Evolutionary conservation across 352 stramenopile species (phyloP).

Genomic region (Globisporangium nodosum): DNA sequence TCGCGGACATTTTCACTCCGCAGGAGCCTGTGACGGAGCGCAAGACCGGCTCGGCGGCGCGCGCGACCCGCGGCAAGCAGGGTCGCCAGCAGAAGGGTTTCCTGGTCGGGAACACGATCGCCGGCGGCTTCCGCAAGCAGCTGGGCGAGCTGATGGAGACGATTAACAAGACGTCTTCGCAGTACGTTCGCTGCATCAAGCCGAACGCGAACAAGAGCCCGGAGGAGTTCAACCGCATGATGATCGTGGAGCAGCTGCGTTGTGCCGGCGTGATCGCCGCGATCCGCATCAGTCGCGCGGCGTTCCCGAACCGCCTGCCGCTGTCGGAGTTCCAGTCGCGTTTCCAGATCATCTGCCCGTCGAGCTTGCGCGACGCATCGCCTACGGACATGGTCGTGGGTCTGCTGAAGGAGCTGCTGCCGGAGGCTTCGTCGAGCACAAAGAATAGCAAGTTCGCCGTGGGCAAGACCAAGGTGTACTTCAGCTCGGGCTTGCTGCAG

Average conservation of each 20-base stretch:
- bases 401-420: slow-evolving; percentile 64
- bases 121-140: slow-evolving; percentile 82
- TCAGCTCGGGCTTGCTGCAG: slow-evolving; percentile 88
- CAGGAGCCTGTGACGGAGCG: slow-evolving; percentile 17
- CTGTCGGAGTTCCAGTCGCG: slow-evolving; percentile 80
- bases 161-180: slow-evolving; percentile 83
- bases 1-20: slow-evolving; percentile 63
- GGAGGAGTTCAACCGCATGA: slow-evolving; percentile 74
- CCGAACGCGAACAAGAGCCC: slow-evolving; percentile 87
- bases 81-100: slow-evolving; percentile 65
- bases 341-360: slow-evolving; percentile 83
- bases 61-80: slow-evolving; percentile 32
- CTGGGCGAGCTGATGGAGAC: slow-evolving; percentile 82
- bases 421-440: slow-evolving; percentile 50
- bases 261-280: slow-evolving; percentile 88
- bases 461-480: slow-evolving; percentile 79
- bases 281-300: slow-evolving; percentile 83
- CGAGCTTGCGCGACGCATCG: slow-evolving; percentile 42
- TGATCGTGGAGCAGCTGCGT: slow-evolving; percentile 87
- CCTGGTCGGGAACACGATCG: slow-evolving; percentile 77
- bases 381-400: slow-evolving; percentile 68
- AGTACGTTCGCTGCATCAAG: slow-evolving; percentile 91
- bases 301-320: slow-evolving; percentile 89
- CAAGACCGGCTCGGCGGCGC: slow-evolving; percentile 13
- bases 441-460: slow-evolving; percentile 81